Evolutionary conservation across 495 filamentous ascomycete species (phyloP).

Genomic region (Bacidia rubella): DNA sequence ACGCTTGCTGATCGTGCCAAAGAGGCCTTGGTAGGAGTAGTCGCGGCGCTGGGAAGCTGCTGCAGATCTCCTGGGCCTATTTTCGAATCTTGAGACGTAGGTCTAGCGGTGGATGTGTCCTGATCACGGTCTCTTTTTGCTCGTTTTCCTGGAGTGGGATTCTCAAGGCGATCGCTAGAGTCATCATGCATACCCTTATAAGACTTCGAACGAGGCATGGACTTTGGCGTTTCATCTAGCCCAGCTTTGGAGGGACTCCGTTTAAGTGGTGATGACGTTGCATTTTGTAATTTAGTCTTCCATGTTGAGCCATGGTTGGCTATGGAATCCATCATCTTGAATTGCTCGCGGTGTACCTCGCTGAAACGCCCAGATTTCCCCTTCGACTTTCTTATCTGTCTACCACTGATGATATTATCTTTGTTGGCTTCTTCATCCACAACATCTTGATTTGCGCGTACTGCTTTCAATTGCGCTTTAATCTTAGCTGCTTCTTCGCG

Average conservation of each 20-base stretch:
- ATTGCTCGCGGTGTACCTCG: constrained; percentile 68
- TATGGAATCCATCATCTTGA: constrained; percentile 96
- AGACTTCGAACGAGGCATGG: constrained; percentile 24
- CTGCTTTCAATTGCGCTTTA: constrained; percentile 46
- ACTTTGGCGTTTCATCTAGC: constrained; percentile 36
- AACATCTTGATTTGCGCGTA: constrained; percentile 34
- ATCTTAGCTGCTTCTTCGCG: constrained; percentile 55
- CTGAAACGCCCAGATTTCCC: constrained; percentile 67
- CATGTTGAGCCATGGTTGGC: constrained; percentile 69
- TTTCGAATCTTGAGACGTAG: constrained; percentile 27
- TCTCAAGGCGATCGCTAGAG: constrained; percentile 20
- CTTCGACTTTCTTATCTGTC: constrained; percentile 66
- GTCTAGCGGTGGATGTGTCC: constrained; percentile 43
- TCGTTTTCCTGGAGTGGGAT: constrained; percentile 44
- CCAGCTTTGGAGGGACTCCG: constrained; percentile 62
- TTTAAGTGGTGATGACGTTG: constrained; percentile 44
- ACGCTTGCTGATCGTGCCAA: constrained; percentile 47
- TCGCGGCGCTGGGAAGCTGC: constrained; percentile 36
- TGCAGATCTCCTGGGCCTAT: constrained; percentile 4
- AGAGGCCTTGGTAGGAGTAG: constrained; percentile 74
- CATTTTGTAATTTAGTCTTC: constrained; percentile 47
- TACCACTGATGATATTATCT: constrained; percentile 23
- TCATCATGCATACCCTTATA: constrained; percentile 21
- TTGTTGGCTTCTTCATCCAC: constrained; percentile 26
- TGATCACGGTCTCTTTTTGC: constrained; percentile 44